Evolutionary conservation across 2,329 filamentous ascomycete genomes (phyloP).

Genomic region (Podosphaera xanthii): DNA sequence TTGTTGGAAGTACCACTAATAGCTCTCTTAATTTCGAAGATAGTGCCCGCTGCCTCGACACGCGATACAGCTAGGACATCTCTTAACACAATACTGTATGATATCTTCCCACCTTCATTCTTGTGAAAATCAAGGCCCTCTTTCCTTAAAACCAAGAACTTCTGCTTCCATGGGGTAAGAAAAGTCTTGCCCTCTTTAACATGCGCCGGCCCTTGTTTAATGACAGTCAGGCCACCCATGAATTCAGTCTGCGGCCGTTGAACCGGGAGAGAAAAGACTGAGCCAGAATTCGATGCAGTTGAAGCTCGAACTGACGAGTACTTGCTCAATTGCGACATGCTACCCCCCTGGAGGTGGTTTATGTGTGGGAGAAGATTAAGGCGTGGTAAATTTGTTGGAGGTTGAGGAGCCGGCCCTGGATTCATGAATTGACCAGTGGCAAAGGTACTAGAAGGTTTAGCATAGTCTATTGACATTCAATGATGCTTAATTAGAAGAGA

Average conservation of each 20-base stretch:
- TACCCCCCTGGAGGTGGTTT: conserved; percentile 43
- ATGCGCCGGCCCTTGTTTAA: conserved; percentile 63
- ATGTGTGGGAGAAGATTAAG: conserved; percentile 58
- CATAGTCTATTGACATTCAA: conserved; percentile 6
- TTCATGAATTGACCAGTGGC: conserved; percentile 68
- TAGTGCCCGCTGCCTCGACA: conserved; percentile 74
- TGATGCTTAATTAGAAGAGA: background rate
- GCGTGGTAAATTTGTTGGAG: conserved; percentile 63
- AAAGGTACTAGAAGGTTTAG: conserved; percentile 25
- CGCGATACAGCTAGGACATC: conserved; percentile 79
- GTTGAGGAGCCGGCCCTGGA: conserved; percentile 78
- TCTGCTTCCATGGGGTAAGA: conserved; percentile 71
- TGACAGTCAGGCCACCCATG: conserved; percentile 44
- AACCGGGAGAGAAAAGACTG: conserved; percentile 50
- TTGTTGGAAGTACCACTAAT: conserved; percentile 45
- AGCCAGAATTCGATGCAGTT: conserved; percentile 45
- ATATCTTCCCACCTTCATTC: conserved; percentile 64
- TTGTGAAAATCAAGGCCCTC: conserved; percentile 90
- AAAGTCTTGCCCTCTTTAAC: conserved; percentile 82
- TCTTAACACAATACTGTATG: conserved; percentile 64
- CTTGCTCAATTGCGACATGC: conserved; percentile 58
- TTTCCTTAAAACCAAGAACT: conserved; percentile 78
- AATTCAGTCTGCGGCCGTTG: conserved; percentile 35
- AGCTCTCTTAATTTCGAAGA: conserved; percentile 76
- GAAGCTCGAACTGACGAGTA: conserved; percentile 37